Conservation (phyloP, 495 filamentous ascomycete genomes). For the Geoglossum glabrum region DNA sequence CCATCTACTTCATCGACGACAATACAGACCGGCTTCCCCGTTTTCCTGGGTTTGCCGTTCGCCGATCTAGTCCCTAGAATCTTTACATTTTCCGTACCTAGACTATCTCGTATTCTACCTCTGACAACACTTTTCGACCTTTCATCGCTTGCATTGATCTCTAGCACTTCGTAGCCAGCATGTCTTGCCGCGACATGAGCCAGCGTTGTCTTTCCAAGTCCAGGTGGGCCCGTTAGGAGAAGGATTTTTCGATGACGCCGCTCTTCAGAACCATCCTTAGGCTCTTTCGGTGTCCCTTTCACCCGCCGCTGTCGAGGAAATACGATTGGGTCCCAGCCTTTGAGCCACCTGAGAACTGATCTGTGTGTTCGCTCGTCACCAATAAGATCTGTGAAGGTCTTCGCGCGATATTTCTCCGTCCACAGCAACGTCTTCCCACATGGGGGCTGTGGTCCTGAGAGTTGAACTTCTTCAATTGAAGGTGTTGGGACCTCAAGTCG, state of each 20-base stretch:
- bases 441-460: constrained; percentile 21
- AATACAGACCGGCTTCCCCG: constrained; percentile 76
- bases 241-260: constrained; percentile 66
- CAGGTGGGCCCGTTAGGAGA: constrained; percentile 74
- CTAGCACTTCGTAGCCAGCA: constrained; percentile 84
- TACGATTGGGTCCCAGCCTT: constrained; percentile 80
- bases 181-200: constrained; percentile 91
- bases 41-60: constrained; percentile 42
- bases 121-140: constrained; percentile 62
- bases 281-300: constrained; percentile 23
- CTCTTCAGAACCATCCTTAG: constrained; percentile 35
- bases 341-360: constrained; percentile 80
- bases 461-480: constrained; percentile 18
- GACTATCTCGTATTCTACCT: constrained; percentile 66
- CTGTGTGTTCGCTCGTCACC: constrained; percentile 91
- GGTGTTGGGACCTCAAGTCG: constrained; percentile 10
- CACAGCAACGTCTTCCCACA: constrained; percentile 39
- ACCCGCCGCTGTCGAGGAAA: constrained; percentile 50
- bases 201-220: constrained; percentile 86
- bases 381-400: constrained; percentile 76
- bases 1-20: constrained; percentile 95
- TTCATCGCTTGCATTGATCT: constrained; percentile 75
- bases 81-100: constrained; percentile 83
- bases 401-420: constrained; percentile 84
- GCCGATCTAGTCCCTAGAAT: constrained; percentile 42